Percentiles rank a stretch among this genome's conserved stretches.
Evolutionary conservation across 2,329 filamentous ascomycete genomes (phyloP).

Genomic region (Cladosporium sphaerospermum): DNA sequence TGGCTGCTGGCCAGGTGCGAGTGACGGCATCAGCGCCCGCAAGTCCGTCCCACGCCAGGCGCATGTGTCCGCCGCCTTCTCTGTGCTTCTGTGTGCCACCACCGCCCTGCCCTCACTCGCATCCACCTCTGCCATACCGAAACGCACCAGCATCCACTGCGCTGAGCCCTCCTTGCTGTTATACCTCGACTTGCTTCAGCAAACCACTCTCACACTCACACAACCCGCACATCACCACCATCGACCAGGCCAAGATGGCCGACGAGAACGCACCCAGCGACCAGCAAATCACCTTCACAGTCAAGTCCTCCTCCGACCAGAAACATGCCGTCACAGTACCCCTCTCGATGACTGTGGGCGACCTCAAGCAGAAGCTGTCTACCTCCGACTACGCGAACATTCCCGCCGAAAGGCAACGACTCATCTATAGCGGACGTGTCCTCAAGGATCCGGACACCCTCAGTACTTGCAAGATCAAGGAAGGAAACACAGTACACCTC

Average conservation of each 20-base stretch:
- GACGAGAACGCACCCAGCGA: constrained; percentile 45
- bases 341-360: constrained; percentile 67
- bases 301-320: constrained; percentile 91
- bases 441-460: constrained; percentile 91
- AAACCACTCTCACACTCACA: neutral
- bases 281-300: constrained; percentile 83
- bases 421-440: constrained; percentile 96
- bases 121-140: too few relatives aligned
- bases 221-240: neutral
- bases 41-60: too few relatives aligned
- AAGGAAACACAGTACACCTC: constrained; percentile 90
- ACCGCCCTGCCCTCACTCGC: too few relatives aligned
- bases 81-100: too few relatives aligned
- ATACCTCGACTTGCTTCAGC: neutral
- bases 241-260: constrained; percentile 55
- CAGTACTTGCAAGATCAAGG: constrained; percentile 85
- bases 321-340: constrained; percentile 78
- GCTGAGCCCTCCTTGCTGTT: too few relatives aligned
- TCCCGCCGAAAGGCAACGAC: constrained; percentile 77
- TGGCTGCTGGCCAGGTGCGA: too few relatives aligned
- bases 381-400: constrained; percentile 77
- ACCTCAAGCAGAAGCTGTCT: constrained; percentile 85
- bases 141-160: neutral
- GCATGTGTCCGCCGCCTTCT: too few relatives aligned
- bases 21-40: too few relatives aligned